Conservation (phyloP, 2,329 filamentous ascomycete genomes). For the Hypoxylon sp. region DNA sequence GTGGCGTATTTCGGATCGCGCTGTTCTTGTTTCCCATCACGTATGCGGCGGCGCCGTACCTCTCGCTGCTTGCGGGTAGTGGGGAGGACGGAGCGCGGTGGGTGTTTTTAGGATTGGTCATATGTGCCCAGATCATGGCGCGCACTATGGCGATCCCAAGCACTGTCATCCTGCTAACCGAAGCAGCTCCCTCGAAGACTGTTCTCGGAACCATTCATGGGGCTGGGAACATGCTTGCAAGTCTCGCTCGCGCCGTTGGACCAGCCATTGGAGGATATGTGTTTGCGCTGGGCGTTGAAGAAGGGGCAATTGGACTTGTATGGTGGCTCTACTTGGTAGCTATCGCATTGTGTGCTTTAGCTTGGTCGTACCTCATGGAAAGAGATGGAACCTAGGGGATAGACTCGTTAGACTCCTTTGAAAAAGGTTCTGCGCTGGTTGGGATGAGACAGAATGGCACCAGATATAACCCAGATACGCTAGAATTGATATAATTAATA, state of each 20-base stretch:
- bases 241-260: constrained; percentile 49
- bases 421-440: background rate
- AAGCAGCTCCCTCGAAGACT: constrained; percentile 55
- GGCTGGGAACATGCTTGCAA: constrained; percentile 52
- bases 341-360: constrained; percentile 50
- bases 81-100: constrained; percentile 58
- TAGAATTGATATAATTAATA: background rate
- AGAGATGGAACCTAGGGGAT: constrained; percentile 18
- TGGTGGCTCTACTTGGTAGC: constrained; percentile 53
- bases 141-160: constrained; percentile 68
- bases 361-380: constrained; percentile 51
- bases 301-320: constrained; percentile 50
- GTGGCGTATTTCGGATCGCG: constrained; percentile 70
- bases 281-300: constrained; percentile 50
- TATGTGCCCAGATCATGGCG: constrained; percentile 72
- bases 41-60: constrained; percentile 72
- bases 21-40: constrained; percentile 72
- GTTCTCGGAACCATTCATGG: constrained; percentile 59
- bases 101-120: constrained; percentile 68
- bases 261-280: constrained; percentile 52
- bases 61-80: constrained; percentile 67
- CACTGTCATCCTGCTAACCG: constrained; percentile 59
- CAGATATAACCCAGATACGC: background rate
- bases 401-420: background rate
- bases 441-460: background rate